Conservation (phyloP, 2,329 filamentous ascomycete genomes). For the Alternaria hordeiaustralica region DNA sequence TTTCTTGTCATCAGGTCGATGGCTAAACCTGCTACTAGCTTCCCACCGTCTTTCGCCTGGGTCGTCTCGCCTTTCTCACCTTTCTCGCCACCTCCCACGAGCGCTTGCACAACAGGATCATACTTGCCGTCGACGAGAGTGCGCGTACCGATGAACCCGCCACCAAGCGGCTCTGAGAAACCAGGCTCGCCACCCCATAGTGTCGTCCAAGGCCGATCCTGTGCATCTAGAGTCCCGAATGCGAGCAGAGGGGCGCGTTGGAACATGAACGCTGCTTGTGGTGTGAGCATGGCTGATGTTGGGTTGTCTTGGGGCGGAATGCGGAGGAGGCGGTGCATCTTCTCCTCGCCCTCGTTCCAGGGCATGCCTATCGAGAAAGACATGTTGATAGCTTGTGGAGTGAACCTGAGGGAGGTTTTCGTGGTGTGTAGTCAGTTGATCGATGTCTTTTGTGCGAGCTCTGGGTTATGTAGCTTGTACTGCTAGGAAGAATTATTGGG, state of each 20-base stretch:
- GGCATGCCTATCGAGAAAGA: conserved; percentile 53
- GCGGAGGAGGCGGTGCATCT: conserved; percentile 68
- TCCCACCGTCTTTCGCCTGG: conserved; percentile 39
- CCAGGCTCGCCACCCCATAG: conserved; percentile 77
- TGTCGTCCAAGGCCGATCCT: conserved; percentile 75
- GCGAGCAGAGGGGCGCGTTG: conserved; percentile 71
- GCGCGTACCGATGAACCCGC: conserved; percentile 68
- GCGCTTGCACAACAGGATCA: conserved; percentile 73
- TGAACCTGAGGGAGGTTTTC: background rate
- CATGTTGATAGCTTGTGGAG: conserved; percentile 33
- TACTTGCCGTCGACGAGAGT: conserved; percentile 64
- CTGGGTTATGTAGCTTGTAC: background rate
- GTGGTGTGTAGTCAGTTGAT: background rate
- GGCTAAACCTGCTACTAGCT: conserved; percentile 67
- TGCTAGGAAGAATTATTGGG: background rate
- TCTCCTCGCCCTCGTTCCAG: conserved; percentile 72
- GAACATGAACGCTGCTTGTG: conserved; percentile 66
- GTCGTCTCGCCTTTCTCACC: conserved; percentile 55
- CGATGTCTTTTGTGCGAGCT: background rate
- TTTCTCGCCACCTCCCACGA: conserved; percentile 59
- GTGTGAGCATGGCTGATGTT: conserved; percentile 67
- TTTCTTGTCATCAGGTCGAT: conserved; percentile 72
- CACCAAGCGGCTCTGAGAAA: conserved; percentile 68
- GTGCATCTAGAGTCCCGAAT: conserved; percentile 71
- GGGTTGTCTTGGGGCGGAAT: conserved; percentile 69